Evolutionary conservation across 331 rosid genomes (phyloP).

Genomic region (Spiraea crenata): DNA sequence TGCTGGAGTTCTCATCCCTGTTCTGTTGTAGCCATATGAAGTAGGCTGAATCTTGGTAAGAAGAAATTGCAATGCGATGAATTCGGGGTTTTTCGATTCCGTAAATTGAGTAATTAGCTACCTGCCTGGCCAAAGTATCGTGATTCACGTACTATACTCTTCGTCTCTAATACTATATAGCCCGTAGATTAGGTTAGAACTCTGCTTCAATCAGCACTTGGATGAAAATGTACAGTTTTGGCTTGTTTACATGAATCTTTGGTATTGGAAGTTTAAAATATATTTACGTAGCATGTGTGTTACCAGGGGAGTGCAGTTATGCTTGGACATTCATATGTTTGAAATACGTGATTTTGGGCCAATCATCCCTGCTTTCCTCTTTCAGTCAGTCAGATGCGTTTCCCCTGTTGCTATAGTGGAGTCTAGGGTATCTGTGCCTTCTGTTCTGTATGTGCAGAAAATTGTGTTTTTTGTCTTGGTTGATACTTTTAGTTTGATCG

Average conservation of each 20-base stretch:
- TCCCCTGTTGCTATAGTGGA: background rate
- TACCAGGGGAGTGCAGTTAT: too few species aligned
- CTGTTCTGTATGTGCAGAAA: background rate
- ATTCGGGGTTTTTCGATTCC: background rate
- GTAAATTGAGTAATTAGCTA: background rate
- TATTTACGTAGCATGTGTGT: background rate
- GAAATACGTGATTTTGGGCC: background rate
- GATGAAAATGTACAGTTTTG: background rate
- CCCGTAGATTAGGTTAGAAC: background rate
- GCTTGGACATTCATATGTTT: background rate
- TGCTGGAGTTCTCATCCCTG: background rate
- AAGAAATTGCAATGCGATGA: background rate
- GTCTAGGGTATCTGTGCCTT: too few species aligned
- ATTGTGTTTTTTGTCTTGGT: background rate
- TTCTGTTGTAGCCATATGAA: background rate
- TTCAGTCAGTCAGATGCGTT: background rate
- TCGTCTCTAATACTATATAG: background rate
- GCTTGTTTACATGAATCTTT: background rate
- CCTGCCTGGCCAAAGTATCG: background rate
- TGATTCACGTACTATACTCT: background rate
- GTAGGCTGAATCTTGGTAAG: background rate
- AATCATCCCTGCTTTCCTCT: background rate
- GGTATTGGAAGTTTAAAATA: background rate
- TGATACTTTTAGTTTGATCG: background rate
- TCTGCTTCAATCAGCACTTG: background rate